Conservation (phyloP, 371 early-diverging fungal genomes). For the Rhizopus sp. region DNA sequence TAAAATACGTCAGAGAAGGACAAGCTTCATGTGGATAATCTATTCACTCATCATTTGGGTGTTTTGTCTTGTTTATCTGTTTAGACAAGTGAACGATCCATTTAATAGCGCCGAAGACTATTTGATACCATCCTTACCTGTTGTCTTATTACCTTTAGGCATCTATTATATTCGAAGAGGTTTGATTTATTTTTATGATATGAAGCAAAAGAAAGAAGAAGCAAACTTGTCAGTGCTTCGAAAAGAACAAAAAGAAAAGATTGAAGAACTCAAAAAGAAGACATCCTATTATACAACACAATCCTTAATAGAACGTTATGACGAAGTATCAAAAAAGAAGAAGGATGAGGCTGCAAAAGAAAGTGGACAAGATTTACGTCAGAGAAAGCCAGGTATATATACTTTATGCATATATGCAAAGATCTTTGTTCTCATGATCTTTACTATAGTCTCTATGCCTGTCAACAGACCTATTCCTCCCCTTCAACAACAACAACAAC, state of each 20-base stretch:
- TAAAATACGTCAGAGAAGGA: constrained; percentile 62
- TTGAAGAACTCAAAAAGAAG: constrained; percentile 91
- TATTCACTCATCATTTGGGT: constrained; percentile 73
- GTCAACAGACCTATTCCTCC: constrained; percentile 5
- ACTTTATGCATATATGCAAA: not conserved
- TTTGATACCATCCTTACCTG: not conserved
- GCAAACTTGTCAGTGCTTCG: constrained; percentile 50
- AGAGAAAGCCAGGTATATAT: constrained; percentile 14
- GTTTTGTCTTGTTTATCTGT: constrained; percentile 55
- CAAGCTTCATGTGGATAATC: constrained; percentile 68
- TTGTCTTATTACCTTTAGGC: constrained; percentile 38
- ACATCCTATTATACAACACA: constrained; percentile 87
- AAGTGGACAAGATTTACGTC: constrained; percentile 15
- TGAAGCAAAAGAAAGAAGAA: constrained; percentile 65
- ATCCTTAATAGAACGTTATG: constrained; percentile 89
- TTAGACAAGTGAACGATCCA: constrained; percentile 21
- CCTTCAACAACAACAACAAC: constrained; percentile 12
- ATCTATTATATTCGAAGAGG: constrained; percentile 54
- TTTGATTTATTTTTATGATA: constrained; percentile 58
- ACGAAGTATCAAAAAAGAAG: constrained; percentile 35
- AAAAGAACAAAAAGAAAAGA: constrained; percentile 62
- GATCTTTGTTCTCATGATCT: constrained; percentile 3
- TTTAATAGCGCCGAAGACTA: constrained; percentile 1
- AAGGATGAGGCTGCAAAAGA: constrained; percentile 18
- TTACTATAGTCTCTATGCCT: constrained; percentile 17